Evolutionary conservation across 179 eudicot genomes (phyloP).

Genomic region (Monotropa hypopitys): DNA sequence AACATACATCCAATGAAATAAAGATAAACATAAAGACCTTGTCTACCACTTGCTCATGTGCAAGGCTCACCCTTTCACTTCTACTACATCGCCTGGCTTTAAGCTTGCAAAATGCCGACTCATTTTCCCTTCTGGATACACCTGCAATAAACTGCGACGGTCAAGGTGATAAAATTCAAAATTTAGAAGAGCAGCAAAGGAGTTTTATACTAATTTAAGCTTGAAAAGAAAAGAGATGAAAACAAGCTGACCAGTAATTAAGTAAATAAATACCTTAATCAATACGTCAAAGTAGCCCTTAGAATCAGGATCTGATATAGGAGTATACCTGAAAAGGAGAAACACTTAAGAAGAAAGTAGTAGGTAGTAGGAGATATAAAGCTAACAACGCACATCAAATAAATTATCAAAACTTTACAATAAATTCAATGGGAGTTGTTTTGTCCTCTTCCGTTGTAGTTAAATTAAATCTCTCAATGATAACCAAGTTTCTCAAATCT

Average conservation of each 20-base stretch:
- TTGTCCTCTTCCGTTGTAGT: not conserved
- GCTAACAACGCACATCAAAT: not conserved
- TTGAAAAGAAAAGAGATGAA: not conserved
- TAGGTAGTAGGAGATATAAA: not conserved
- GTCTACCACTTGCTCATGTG: not conserved
- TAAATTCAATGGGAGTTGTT: not conserved
- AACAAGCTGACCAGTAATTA: not conserved
- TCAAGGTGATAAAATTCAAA: not conserved
- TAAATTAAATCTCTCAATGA: not conserved
- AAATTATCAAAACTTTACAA: not conserved
- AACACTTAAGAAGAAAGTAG: not conserved
- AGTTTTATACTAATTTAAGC: not conserved
- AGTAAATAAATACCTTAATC: conserved; percentile 75
- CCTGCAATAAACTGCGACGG: conserved; percentile 24
- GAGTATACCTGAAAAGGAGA: conserved; percentile 63
- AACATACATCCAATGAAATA: conserved; percentile 4
- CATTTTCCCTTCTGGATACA: conserved; percentile 97
- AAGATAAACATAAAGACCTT: not conserved
- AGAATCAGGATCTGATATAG: conserved; percentile 83
- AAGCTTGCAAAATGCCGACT: conserved; percentile 89
- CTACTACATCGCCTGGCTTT: conserved; percentile 81
- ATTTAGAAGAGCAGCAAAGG: not conserved
- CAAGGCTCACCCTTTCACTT: conserved; percentile 81
- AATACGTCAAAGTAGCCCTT: conserved; percentile 85
- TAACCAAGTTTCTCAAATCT: not conserved